phyloP scores from a whole-genome alignment of 1,284 basidiomycete species.

The Caloboletus inedulis region DNA sequence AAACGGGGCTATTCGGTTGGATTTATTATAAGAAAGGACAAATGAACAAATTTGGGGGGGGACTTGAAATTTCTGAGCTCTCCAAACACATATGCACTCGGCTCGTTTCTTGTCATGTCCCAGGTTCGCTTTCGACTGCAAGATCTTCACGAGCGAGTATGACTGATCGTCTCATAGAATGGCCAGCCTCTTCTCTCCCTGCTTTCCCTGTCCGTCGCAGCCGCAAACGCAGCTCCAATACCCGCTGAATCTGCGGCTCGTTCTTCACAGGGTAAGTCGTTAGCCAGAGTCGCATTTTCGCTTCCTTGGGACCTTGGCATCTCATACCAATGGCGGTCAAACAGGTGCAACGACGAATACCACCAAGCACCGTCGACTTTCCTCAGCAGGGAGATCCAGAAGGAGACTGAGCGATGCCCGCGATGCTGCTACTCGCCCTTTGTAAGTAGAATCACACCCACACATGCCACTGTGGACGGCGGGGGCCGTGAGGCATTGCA shows the following conservation, averaged over 20 bases:
- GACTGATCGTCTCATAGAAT: slow-evolving; percentile 16
- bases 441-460: slow-evolving; percentile 46
- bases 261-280: slow-evolving; percentile 18
- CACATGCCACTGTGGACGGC: background rate
- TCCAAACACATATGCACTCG: slow-evolving; percentile 11
- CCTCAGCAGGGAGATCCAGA: slow-evolving; percentile 63
- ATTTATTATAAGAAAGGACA: slow-evolving; percentile 4
- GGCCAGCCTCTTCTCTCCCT: slow-evolving; percentile 41
- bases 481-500: background rate
- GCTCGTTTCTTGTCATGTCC: slow-evolving; percentile 24
- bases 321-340: background rate
- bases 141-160: background rate
- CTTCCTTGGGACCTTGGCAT: background rate
- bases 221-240: slow-evolving; percentile 49
- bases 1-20: slow-evolving; percentile 9
- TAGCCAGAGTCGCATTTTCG: background rate
- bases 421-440: slow-evolving; percentile 67
- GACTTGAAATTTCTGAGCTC: slow-evolving; percentile 15
- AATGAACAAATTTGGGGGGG: slow-evolving; percentile 24
- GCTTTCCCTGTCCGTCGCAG: slow-evolving; percentile 64
- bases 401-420: slow-evolving; percentile 71
- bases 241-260: slow-evolving; percentile 27
- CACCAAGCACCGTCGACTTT: slow-evolving; percentile 59
- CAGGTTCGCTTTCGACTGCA: slow-evolving; percentile 18
- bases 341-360: slow-evolving; percentile 32